Conservation (phyloP, 768 basidiomycete genomes). For the Boletus pseudo-olivaceus region DNA sequence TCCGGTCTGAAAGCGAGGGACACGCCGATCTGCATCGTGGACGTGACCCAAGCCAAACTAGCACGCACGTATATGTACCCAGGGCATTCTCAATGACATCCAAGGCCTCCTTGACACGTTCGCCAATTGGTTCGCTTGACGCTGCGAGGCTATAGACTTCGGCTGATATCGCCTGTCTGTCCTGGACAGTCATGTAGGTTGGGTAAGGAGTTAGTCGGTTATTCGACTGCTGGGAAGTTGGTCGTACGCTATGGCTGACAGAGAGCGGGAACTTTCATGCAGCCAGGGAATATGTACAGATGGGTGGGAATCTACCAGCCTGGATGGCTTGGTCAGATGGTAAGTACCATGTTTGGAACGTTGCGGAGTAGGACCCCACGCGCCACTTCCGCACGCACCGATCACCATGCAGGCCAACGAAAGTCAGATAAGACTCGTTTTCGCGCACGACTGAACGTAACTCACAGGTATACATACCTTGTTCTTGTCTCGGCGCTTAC, state of each 20-base stretch:
- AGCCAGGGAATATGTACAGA: not conserved
- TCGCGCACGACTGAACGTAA: too few species aligned
- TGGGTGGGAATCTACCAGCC: slow-evolving; percentile 18
- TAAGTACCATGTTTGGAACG: too few species aligned
- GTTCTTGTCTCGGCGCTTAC: too few species aligned
- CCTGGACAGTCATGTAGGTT: slow-evolving; percentile 33
- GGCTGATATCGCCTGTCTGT: slow-evolving; percentile 49
- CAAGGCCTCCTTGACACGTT: slow-evolving; percentile 72
- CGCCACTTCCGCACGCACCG: too few species aligned
- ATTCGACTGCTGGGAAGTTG: slow-evolving; percentile 3
- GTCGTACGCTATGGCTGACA: slow-evolving; percentile 1
- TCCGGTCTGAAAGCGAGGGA: slow-evolving; percentile 47
- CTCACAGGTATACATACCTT: too few species aligned
- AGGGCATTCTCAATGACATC: slow-evolving; percentile 77
- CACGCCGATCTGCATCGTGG: slow-evolving; percentile 6
- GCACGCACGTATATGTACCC: slow-evolving; percentile 74
- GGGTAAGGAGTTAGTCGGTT: not conserved
- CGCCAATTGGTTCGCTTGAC: slow-evolving; percentile 52
- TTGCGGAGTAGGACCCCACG: too few species aligned
- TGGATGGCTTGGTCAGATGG: too few species aligned
- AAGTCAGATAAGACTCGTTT: too few species aligned
- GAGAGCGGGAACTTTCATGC: slow-evolving; percentile 10
- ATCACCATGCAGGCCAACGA: too few species aligned
- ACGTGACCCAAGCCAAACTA: slow-evolving; percentile 4
- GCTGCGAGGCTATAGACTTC: slow-evolving; percentile 62